phyloP scores from a whole-genome alignment of 2,329 filamentous ascomycete genomes.

The Fusarium sp. region DNA sequence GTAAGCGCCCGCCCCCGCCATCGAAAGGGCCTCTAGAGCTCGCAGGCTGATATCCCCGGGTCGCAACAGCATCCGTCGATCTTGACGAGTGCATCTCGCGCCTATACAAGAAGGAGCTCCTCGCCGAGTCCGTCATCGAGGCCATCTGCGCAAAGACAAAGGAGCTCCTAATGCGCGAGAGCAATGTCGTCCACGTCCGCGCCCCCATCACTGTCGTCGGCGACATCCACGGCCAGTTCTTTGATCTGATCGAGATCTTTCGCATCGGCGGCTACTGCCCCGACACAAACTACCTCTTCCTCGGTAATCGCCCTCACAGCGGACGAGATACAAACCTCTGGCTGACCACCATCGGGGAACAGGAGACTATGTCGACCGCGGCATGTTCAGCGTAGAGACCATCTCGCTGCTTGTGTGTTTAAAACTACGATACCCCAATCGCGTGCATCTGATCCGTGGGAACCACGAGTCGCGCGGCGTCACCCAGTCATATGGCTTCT shows the following conservation, averaged over 20 bases:
- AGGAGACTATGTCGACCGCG: slow-evolving; percentile 98
- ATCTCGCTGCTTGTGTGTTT: slow-evolving; percentile 97
- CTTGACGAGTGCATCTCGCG: slow-evolving; percentile 98
- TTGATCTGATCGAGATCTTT: slow-evolving; percentile 99
- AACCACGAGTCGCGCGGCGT: slow-evolving; percentile 98
- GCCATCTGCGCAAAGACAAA: slow-evolving; percentile 99
- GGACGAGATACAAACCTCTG: background rate
- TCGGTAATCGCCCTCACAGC: slow-evolving; percentile 67
- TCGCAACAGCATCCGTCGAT: slow-evolving; percentile 84
- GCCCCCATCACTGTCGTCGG: slow-evolving; percentile 97
- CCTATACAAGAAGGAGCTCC: slow-evolving; percentile 95
- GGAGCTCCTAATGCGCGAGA: slow-evolving; percentile 99
- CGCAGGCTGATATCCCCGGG: slow-evolving; percentile 26
- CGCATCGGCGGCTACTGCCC: slow-evolving; percentile 97
- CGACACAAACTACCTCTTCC: slow-evolving; percentile 97
- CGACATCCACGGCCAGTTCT: slow-evolving; percentile 99
- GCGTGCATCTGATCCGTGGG: slow-evolving; percentile 94
- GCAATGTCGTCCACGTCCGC: slow-evolving; percentile 97
- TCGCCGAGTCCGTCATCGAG: slow-evolving; percentile 98
- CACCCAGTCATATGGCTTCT: slow-evolving; percentile 98
- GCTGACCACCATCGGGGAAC: slow-evolving; percentile 26
- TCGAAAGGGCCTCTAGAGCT: slow-evolving; percentile 6
- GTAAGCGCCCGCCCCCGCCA: slow-evolving; percentile 51
- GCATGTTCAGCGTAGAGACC: slow-evolving; percentile 98
- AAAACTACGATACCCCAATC: slow-evolving; percentile 95